phyloP scores from a whole-genome alignment of 495 filamentous ascomycete species.

The Pseudomonodictys pantanalensis region DNA sequence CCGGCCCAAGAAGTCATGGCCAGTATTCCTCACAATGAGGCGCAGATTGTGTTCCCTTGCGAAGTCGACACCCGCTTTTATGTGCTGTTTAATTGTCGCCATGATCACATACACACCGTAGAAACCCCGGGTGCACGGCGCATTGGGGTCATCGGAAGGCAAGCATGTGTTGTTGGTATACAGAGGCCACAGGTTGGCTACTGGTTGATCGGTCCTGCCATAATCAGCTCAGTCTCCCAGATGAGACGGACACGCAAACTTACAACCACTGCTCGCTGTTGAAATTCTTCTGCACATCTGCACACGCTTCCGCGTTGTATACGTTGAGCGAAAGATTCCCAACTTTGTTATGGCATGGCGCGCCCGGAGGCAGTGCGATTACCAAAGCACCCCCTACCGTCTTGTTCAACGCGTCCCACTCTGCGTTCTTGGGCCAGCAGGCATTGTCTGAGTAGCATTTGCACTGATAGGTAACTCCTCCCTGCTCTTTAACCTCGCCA shows the following conservation, averaged over 20 bases:
- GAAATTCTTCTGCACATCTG: conserved; percentile 21
- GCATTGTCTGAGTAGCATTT: conserved; percentile 29
- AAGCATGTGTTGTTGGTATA: conserved; percentile 32
- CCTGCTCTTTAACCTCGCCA: conserved; percentile 12
- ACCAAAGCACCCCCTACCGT: conserved; percentile 25
- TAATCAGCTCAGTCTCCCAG: background rate
- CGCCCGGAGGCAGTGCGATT: conserved; percentile 18
- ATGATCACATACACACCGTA: conserved; percentile 26
- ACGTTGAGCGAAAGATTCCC: background rate
- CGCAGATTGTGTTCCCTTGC: conserved; percentile 26
- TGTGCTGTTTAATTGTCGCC: conserved; percentile 29
- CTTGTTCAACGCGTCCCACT: conserved; percentile 23
- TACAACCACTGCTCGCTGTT: conserved; percentile 24
- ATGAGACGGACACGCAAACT: background rate
- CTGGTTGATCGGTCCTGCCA: conserved; percentile 20
- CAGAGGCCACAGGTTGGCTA: conserved; percentile 27
- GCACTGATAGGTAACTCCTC: conserved; percentile 20
- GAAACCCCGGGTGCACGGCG: conserved; percentile 24
- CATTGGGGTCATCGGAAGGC: conserved; percentile 13
- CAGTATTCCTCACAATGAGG: conserved; percentile 30
- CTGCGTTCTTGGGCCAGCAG: conserved; percentile 17
- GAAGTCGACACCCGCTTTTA: conserved; percentile 31
- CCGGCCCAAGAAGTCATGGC: conserved; percentile 36
- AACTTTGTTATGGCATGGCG: conserved; percentile 16
- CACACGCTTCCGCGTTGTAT: conserved; percentile 19